Base-by-base conservation (phyloP, 2,329 filamentous ascomycete genomes). In the Aspergillus alliaceus region DNA sequence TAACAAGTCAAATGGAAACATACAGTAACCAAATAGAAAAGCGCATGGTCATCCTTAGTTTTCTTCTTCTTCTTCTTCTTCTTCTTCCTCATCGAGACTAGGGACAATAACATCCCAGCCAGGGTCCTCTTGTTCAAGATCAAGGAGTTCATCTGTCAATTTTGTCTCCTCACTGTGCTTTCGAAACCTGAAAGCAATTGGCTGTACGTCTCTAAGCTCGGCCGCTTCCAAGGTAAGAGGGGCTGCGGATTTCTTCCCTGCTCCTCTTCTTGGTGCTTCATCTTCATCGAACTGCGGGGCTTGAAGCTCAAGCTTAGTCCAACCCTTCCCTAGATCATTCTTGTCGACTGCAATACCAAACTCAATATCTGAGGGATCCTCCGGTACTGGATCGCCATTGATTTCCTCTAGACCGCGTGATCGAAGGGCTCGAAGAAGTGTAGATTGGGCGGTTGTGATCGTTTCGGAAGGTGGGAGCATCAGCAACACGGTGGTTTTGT, bases 401-500 rank as follows among this genome's bases (percentile, higher is more conserved):
- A 80, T 73, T 40, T 77, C 67, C 35, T 57, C 69, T 12, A 79
- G 59, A 4, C 72, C 74, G n/a, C 75, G 75, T 32, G 79, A 73
- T 49, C 75, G 69, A 1, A 92, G 75, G 11, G 85, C 76, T 1
- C 77, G 73, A 18, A 90, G 74, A 2, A 93, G 82, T 20, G 85
- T 80, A 18, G 78, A 65, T 56, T 85, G 85, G 57, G 90, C 76
- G 1, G 78, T 73, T 15, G 79, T 74, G 66, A 91, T 84, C 11
- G 85, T 73, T 37, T 82, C 80, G 14, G 82, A 75, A 5, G 85
- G 77, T 37, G 85, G 81, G 46, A 88, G 80, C 60, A 89, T 86
- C 57, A 92, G 79, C 66, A 90, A 84, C 62, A 91, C 80, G 4
- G 88, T 92, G 65, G 86, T 84, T 57, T 85, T 84, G 68, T 88